Evolutionary conservation across 768 basidiomycete genomes (phyloP).

Genomic region (Termitomyces sp.): DNA sequence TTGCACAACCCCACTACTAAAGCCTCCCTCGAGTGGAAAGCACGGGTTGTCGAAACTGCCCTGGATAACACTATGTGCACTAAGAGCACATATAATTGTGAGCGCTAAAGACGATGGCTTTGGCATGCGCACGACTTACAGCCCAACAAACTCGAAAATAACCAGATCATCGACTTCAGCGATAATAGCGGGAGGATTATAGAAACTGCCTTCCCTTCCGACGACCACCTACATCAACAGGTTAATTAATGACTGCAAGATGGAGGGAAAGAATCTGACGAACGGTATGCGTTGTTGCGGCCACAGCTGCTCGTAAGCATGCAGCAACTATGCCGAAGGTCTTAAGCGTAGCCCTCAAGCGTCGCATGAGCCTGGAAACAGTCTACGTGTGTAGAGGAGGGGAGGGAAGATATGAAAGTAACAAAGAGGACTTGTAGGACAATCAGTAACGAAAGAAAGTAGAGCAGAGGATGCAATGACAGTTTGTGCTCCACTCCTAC

Average conservation of each 20-base stretch:
- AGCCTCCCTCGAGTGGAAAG: constrained; percentile 29
- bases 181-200: constrained; percentile 24
- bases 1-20: constrained; percentile 29
- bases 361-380: background rate
- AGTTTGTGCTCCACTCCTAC: background rate
- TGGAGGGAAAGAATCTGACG: background rate
- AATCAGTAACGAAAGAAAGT: background rate
- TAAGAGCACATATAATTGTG: constrained; percentile 3
- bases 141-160: constrained; percentile 32
- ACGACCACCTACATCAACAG: constrained; percentile 27
- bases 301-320: constrained; percentile 1
- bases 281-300: constrained; percentile 9
- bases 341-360: background rate
- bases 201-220: constrained; percentile 34
- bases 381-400: background rate
- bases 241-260: background rate
- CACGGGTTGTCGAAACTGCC: constrained; percentile 31
- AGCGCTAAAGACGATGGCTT: background rate
- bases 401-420: background rate
- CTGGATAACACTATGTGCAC: constrained; percentile 36
- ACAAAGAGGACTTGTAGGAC: background rate
- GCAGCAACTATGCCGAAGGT: background rate
- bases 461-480: background rate
- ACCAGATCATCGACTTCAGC: constrained; percentile 28
- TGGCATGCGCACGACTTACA: constrained; percentile 16